phyloP scores from a whole-genome alignment of 805 yeast genomes.

The Nakazawaea holstii region DNA sequence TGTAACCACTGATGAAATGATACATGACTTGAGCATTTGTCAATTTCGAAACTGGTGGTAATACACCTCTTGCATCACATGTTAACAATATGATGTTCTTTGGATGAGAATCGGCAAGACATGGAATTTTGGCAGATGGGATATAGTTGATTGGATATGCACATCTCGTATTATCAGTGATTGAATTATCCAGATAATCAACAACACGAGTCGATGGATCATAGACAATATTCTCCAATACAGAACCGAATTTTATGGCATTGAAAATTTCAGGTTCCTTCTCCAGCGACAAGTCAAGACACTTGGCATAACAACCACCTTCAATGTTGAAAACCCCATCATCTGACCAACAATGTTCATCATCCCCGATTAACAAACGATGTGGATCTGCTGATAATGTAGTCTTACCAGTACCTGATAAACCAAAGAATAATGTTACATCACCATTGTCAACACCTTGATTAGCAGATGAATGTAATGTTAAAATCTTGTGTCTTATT shows the following conservation, averaged over 20 bases:
- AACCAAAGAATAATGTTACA: constrained; percentile 92
- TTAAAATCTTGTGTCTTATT: constrained; percentile 81
- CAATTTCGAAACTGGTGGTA: constrained; percentile 94
- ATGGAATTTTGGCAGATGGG: constrained; percentile 94
- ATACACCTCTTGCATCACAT: constrained; percentile 96
- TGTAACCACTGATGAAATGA: constrained; percentile 97
- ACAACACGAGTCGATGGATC: constrained; percentile 75
- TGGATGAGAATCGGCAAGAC: constrained; percentile 86
- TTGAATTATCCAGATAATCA: constrained; percentile 73
- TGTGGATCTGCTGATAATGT: constrained; percentile 95
- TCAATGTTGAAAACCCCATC: constrained; percentile 98
- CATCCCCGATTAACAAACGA: constrained; percentile 94
- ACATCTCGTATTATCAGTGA: constrained; percentile 97
- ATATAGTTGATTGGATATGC: constrained; percentile 97
- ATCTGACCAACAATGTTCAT: constrained; percentile 99
- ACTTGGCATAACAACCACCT: constrained; percentile 99
- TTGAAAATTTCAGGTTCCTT: constrained; percentile 97
- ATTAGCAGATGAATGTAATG: constrained; percentile 93
- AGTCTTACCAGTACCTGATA: constrained; percentile 98
- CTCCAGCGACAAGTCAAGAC: constrained; percentile 82
- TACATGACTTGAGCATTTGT: constrained; percentile 97
- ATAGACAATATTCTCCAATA: constrained; percentile 88
- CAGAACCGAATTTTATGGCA: constrained; percentile 92
- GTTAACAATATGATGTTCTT: constrained; percentile 87
- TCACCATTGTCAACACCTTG: constrained; percentile 80